Conservation (phyloP, 208 protist genomes). For the Crithidia bombi region DNA sequence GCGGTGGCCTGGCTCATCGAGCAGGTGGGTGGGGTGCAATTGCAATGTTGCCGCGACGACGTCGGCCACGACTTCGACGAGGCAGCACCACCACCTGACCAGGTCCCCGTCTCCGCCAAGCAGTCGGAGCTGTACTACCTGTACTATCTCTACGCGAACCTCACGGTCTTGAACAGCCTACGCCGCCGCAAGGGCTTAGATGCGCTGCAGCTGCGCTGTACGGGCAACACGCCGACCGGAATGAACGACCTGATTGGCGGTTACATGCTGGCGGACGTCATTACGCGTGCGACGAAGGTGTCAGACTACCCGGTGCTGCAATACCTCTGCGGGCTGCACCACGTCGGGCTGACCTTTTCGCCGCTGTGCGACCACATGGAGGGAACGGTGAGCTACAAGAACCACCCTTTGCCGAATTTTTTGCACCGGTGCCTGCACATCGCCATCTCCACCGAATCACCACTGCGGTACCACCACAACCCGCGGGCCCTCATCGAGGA, state of each 20-base stretch:
- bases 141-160: conserved; percentile 98
- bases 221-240: conserved; percentile 85
- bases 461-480: conserved; percentile 91
- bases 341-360: conserved; percentile 96
- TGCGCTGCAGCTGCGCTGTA: conserved; percentile 92
- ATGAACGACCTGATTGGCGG: conserved; percentile 93
- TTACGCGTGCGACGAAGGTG: conserved; percentile 96
- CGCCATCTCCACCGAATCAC: conserved; percentile 97
- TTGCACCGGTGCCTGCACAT: conserved; percentile 96
- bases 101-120: conserved; percentile 77
- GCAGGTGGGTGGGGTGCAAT: conserved; percentile 80
- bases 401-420: conserved; percentile 95
- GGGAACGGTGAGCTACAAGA: conserved; percentile 92
- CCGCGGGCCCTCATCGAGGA: conserved; percentile 78
- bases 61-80: conserved; percentile 70
- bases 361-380: conserved; percentile 97
- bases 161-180: conserved; percentile 95
- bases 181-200: conserved; percentile 73
- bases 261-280: conserved; percentile 94
- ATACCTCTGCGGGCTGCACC: conserved; percentile 97
- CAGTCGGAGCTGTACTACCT: conserved; percentile 97
- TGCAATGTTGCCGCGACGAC: conserved; percentile 79
- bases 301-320: conserved; percentile 95
- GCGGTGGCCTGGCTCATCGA: conserved; percentile 90
- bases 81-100: conserved; percentile 42